Base-by-base conservation (phyloP, 768 basidiomycete species). In the Xerocomellus dryophilus region DNA sequence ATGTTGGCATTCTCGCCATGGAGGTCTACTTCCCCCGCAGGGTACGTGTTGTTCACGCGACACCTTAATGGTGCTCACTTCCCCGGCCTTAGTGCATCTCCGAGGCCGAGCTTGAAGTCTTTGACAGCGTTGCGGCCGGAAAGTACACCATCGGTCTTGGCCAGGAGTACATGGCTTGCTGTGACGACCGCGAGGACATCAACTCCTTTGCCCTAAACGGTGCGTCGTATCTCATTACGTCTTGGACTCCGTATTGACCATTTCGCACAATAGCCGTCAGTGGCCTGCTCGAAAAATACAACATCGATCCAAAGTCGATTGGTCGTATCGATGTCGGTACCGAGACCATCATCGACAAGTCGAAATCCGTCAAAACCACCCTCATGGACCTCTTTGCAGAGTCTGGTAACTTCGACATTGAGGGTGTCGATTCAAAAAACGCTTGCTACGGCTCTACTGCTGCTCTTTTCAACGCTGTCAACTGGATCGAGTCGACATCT, bases 91-190 rank as follows among this genome's bases (percentile, higher is more conserved):
- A 97, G 88, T 97, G 95, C 75, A 90, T 99, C 76, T 94, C 94
- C 9, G 94, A 98, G 75, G 84, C 87, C 48, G 95, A 90, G 59
- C 86, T 99, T 46, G 96, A 98, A 71, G 86, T 79, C 51, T 98
- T 89, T 72, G 96, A 98, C 66, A 90, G 90, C 64, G 96, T 98
- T 41, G 76, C 92, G 52, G 84, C 90, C 66, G 97, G 97, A 56
- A 98, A 98, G 76, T 98, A 99, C 78, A 99, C 97, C 61, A 97
- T 98, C 70, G 97, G 97, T 68, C 85, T 99, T 36, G 97, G 95
- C 53, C 93, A 96, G 72, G 86, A 95, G 71, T 93, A 85, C 79
- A 99, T 99, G 97, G 93, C 96, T 32, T 98, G 92, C 83, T 90
- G 90, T 54, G 95, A 98, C 70, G 97, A 99, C 81, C 86, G 92